Base-by-base conservation (phyloP, 2,329 filamentous ascomycete genomes). In the Cercospora zeae-maydis region DNA sequence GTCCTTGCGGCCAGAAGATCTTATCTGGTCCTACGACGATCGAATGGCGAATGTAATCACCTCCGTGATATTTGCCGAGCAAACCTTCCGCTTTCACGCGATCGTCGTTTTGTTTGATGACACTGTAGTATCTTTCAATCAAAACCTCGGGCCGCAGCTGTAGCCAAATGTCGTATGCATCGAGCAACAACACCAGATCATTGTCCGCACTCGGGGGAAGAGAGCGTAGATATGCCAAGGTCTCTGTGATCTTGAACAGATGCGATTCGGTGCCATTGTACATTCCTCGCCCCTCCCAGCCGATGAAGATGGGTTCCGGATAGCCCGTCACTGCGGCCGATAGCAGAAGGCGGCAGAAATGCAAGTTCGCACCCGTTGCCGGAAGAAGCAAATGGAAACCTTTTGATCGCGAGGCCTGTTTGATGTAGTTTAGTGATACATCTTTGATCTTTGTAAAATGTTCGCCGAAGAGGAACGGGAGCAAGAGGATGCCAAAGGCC, bases 121-220 rank as follows among this genome's bases (percentile, higher is more conserved):
- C 75, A 13, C 79, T 76, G 66, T 86, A 83, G 73, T 89, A 90
- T 47, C 87, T 81, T 66, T 82, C 77, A 27, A 90, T 81, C 66
- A 90, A 76, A 19, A 89, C 79, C 45, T 87, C 83, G 2, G 85
- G 82, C 0, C 86, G 86, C 2, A 90, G 77, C 72, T 90, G 88
- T 63, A 89, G 85, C 76, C 86, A 85, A 1, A 86, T 79, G 63
- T 89, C 85, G 71, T 85, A 82, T 1, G 83, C 86, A 71, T 90
- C 87, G 5, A 87, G 80, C 52, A 89, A 79, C 62, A 89, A 75
- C 7, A 88, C 81, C 30, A 91, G 74, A 71, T 90, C 88, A 4
- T 72, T 67, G 52, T 74, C 70, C 10, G 66, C 60, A 3, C 61
- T 56, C 4, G 65, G 33, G 6, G 62, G 63, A 14, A 74, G 57